Conservation (phyloP, 108 stramenopile genomes). For the Nannochloropsis salina region DNA sequence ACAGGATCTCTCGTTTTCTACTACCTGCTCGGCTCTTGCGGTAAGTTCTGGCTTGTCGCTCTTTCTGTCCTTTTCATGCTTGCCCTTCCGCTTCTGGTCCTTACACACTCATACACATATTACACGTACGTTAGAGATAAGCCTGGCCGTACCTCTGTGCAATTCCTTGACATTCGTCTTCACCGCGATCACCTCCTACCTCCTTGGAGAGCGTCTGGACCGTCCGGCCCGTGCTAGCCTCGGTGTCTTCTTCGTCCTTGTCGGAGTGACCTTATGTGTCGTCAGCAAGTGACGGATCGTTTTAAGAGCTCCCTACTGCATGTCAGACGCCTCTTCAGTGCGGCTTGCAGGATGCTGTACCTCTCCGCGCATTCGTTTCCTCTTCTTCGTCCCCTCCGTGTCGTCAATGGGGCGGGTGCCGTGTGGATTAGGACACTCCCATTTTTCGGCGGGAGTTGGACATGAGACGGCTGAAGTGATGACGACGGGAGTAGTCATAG, state of each 20-base stretch:
- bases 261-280: constrained; percentile 35
- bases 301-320: background rate
- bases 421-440: background rate
- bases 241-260: constrained; percentile 30
- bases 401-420: background rate
- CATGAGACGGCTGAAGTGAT: background rate
- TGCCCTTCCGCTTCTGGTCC: background rate
- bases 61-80: constrained; percentile 14
- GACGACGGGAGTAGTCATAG: background rate
- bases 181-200: constrained; percentile 33
- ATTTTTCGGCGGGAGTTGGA: no score
- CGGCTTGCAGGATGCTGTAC: no score
- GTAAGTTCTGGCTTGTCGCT: background rate
- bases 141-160: constrained; percentile 40
- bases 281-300: constrained; percentile 30
- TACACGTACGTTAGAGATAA: constrained; percentile 28
- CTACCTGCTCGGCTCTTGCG: constrained; percentile 21
- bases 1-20: constrained; percentile 33
- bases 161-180: constrained; percentile 38
- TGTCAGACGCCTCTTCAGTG: background rate
- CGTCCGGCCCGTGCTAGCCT: background rate
- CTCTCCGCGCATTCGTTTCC: background rate
- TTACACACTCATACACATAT: background rate
- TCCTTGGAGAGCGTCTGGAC: constrained; percentile 31
- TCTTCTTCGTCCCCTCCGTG: background rate